phyloP scores from a whole-genome alignment of 2,329 filamentous ascomycete species.

The Trichoderma polysporum region DNA sequence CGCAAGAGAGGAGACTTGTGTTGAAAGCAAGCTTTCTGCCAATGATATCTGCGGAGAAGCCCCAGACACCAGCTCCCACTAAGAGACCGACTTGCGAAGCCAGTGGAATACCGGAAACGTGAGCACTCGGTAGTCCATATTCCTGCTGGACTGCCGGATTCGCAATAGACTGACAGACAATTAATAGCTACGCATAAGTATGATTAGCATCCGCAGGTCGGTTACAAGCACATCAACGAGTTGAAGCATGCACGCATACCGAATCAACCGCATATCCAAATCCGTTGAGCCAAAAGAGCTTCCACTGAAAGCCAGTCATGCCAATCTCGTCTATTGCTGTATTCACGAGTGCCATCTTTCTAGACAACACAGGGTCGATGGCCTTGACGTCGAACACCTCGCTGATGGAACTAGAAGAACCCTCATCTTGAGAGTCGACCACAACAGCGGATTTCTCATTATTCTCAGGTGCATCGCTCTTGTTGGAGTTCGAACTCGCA shows the following conservation, averaged over 20 bases:
- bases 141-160: slow-evolving; percentile 21
- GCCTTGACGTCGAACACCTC: slow-evolving; percentile 20
- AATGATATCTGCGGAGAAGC: slow-evolving; percentile 22
- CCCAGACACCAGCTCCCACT: slow-evolving; percentile 22
- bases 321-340: slow-evolving; percentile 21
- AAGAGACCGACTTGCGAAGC: slow-evolving; percentile 20
- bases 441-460: not conserved
- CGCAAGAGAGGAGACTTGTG: slow-evolving; percentile 21
- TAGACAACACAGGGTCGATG: slow-evolving; percentile 17
- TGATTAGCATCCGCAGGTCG: not conserved
- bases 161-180: slow-evolving; percentile 19
- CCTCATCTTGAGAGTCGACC: not conserved
- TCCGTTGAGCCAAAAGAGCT: slow-evolving; percentile 19
- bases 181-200: not conserved
- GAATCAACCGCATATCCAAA: slow-evolving; percentile 20
- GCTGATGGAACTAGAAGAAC: not conserved
- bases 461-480: not conserved
- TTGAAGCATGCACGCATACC: not conserved
- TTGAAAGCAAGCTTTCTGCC: slow-evolving; percentile 22
- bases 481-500: not conserved
- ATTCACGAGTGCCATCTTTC: slow-evolving; percentile 22
- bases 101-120: slow-evolving; percentile 17
- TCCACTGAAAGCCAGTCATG: slow-evolving; percentile 22
- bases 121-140: slow-evolving; percentile 17
- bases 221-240: not conserved